These are phyloP conservation scores for Candida taoyuanica DNA, from an alignment of 805 yeast genomes.

Conservation along the genomic window DNA sequence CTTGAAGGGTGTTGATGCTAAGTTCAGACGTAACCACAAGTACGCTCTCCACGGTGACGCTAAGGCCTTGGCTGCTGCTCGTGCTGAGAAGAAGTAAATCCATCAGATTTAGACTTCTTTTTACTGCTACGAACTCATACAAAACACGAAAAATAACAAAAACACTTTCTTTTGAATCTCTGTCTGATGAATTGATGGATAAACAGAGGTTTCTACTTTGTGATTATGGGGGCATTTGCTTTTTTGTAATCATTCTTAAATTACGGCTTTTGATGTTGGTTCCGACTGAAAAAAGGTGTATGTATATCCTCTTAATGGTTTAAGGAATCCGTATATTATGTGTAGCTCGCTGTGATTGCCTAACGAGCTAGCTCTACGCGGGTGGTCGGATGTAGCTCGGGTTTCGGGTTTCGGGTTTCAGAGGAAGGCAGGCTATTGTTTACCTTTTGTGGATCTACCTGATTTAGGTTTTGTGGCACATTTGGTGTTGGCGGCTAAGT, in stretches of 20 bases:
- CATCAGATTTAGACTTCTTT: neutral
- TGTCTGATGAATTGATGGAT: constrained; percentile 6
- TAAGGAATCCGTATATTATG: constrained; percentile 9
- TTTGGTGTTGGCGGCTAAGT: no score
- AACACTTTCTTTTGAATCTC: constrained; percentile 4
- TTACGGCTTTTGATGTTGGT: constrained; percentile 15
- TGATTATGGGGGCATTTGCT: constrained; percentile 3
- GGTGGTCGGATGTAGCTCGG: no score
- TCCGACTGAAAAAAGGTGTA: constrained; percentile 14
- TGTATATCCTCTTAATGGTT: constrained; percentile 27
- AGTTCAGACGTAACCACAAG: constrained; percentile 99
- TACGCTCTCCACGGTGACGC: constrained; percentile 98
- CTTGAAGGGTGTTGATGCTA: constrained; percentile 97
- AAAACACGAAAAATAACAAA: constrained; percentile 1
- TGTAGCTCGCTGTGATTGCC: no score
- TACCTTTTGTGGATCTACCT: no score
- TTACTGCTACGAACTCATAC: neutral
- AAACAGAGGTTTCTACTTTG: constrained; percentile 4
- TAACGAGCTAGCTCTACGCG: no score
- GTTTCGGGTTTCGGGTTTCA: no score
- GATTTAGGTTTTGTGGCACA: no score
- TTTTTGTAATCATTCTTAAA: neutral
- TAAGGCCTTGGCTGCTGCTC: constrained; percentile 83
- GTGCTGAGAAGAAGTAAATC: constrained; percentile 43
- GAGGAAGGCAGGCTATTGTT: no score